Evolutionary conservation across 2,329 filamentous ascomycete species (phyloP), one percentile per base, ranked within the genome.

Genomic region (Penicillium sp.): DNA sequence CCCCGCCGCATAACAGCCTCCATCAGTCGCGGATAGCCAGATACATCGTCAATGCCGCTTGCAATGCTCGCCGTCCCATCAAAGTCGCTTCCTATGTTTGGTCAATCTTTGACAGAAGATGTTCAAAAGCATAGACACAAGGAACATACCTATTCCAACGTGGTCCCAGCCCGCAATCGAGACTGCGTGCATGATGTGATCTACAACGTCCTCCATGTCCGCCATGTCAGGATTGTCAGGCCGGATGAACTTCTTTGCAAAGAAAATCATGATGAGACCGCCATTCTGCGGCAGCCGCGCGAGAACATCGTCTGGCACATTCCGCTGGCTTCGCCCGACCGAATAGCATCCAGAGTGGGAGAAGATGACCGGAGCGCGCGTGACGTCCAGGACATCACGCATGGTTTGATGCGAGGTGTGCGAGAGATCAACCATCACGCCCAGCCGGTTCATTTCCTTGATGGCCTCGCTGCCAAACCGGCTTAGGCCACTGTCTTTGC

Each of bases 301-400:
- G 2, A 77, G 61, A 2, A 77, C 68, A 50, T 74, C 72, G 50
- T 77, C 74, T 1, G 75, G 74, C 0, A 75, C 74, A 46, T 77
- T 74, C 3, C 76, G 68, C 5, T 68, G 62, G 58, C 74, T 69
- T 9, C 63, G 60, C 47, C 59, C 63, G 2, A 69, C 40, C 3
- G 59, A 60, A 26, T 66, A 65, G 3, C 59, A 62, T 8, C 59
- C 56, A 38, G 60, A 63, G 46, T 66, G 65, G 2, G 57, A 62
- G 51, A 64, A 66, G 35, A 67, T 66, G 28, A 67, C 61, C 8
- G 66, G 65, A 20, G 63, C 60, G 38, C 58, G 50, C 4, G 66
- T 58, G 3, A 63, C 47, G 1, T 57, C 47, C 24, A 68, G 47
- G 3, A 63, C 61, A 30, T 63, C 61, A 11, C 59, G 58, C 64